phyloP scores from a whole-genome alignment of 1,284 basidiomycete species.

The Clitocybe nebularis region DNA sequence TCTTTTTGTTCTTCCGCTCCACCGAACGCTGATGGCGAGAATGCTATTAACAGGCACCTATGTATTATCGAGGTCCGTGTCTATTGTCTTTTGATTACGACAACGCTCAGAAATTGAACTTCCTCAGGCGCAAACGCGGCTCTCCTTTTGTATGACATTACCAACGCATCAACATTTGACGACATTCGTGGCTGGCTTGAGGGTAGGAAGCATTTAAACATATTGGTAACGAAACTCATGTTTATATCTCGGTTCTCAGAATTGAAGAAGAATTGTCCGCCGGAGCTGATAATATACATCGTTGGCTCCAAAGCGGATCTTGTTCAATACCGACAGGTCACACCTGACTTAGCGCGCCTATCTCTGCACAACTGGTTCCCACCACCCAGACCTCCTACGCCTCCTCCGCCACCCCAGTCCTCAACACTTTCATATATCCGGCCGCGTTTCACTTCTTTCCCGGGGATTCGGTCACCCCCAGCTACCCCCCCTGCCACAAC shows the following conservation, averaged over 20 bases:
- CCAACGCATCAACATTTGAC: slow-evolving; percentile 84
- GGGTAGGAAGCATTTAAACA: slow-evolving; percentile 41
- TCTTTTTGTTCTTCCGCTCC: slow-evolving; percentile 16
- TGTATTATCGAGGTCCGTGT: slow-evolving; percentile 87
- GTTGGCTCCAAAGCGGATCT: slow-evolving; percentile 90
- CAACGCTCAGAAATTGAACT: slow-evolving; percentile 6
- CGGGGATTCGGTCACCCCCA: slow-evolving; percentile 60
- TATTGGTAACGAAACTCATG: slow-evolving; percentile 13
- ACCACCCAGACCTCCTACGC: slow-evolving; percentile 63
- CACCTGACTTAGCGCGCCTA: slow-evolving; percentile 74
- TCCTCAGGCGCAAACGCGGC: slow-evolving; percentile 83
- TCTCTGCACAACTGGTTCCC: slow-evolving; percentile 84
- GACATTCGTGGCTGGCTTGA: slow-evolving; percentile 94
- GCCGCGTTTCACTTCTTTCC: slow-evolving; percentile 81
- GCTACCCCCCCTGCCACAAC: slow-evolving; percentile 35
- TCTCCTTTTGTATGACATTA: slow-evolving; percentile 96
- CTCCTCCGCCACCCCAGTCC: slow-evolving; percentile 52
- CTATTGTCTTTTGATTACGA: slow-evolving; percentile 7
- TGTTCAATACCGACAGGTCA: slow-evolving; percentile 64
- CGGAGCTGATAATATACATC: slow-evolving; percentile 86
- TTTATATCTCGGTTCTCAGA: slow-evolving; percentile 45
- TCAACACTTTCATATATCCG: slow-evolving; percentile 80
- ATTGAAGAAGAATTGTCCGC: slow-evolving; percentile 82
- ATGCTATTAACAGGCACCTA: slow-evolving; percentile 68
- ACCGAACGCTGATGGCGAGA: slow-evolving; percentile 9